Base-by-base conservation (phyloP, 2,329 filamentous ascomycete genomes). In the Bipolaris sorokiniana region DNA sequence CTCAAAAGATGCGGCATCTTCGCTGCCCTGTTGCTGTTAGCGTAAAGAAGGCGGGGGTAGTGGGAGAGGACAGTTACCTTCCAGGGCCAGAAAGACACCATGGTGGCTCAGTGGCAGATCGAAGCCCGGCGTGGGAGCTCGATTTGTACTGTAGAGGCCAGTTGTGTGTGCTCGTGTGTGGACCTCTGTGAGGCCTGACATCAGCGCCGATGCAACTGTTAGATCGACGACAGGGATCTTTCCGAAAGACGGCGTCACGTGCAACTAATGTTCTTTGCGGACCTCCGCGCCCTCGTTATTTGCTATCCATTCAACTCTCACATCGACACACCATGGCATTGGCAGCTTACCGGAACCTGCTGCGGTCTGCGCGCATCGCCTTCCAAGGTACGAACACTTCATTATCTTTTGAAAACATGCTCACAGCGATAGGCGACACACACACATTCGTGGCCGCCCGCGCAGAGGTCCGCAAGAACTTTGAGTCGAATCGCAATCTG, bases 1-100 rank as follows among this genome's bases (percentile, higher is more conserved):
- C 80, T 99, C 95, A 74, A 98, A 99, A 3, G 89, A 91, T 49
- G 92, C 93, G 23, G 95, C 90, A 64, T 93, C 96, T 75, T 89
- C 85, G 71, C 91, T 85, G 78, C 86, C 86, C 92, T 96, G 56
- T 42, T 48, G 54, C 13, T 44, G 48, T 67, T 38, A 70, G 62
- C 48, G 62, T 50, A 20, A 20, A 33, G 20, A n/a, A 31, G 22
- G 44, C 36, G 33, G 34, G n/a, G 34, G 22, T 22, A 3, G 7
- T 41, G 10, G 5, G 7, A 20, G n/a, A 15, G 7, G 23, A 36
- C 38, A 46, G 23, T 36, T 50, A 64, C 67, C 58, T 59, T 68
- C 66, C 66, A 96, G 63, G 91, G 91, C 91, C 91, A 95, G 66
- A 95, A 84, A 51, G 88, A 91, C 70, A 93, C 89, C 91, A 95